A percentile compares a stretch with the other conserved stretches of the same genome.
Conservation (phyloP, 225 moss, liverwort and hornwort species). For the Pseudoscleropodium purum region DNA sequence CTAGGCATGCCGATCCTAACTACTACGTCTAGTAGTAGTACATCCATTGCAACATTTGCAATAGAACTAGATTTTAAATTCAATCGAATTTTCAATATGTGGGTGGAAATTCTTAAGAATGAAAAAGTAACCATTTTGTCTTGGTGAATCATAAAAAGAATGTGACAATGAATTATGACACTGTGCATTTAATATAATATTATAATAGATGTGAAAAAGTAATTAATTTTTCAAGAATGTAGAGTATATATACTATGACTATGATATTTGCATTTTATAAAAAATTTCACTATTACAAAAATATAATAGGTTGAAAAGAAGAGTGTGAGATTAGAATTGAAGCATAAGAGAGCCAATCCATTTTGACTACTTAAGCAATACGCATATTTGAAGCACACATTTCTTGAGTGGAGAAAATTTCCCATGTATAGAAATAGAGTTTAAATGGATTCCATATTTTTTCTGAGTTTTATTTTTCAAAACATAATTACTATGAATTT, state of each 20-base stretch:
- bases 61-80: not conserved
- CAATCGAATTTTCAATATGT: not conserved
- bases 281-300: not conserved
- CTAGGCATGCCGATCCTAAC: rapidly evolving
- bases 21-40: not conserved
- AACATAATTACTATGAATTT: no score
- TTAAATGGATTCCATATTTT: no score
- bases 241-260: not conserved
- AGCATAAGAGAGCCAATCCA: no score
- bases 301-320: not conserved
- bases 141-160: rapidly evolving
- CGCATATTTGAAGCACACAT: no score
- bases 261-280: not conserved
- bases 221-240: no score
- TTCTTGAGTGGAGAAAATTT: no score
- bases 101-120: not conserved
- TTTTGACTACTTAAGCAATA: no score
- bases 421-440: no score
- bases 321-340: not conserved
- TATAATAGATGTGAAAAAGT: not conserved
- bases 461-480: no score
- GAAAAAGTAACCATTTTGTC: rapidly evolving
- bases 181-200: not conserved
- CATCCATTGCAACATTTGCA: not conserved
- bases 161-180: rapidly evolving